Base-by-base conservation (phyloP, 345 rosid genomes). In the Raphanus raphanistrum region DNA sequence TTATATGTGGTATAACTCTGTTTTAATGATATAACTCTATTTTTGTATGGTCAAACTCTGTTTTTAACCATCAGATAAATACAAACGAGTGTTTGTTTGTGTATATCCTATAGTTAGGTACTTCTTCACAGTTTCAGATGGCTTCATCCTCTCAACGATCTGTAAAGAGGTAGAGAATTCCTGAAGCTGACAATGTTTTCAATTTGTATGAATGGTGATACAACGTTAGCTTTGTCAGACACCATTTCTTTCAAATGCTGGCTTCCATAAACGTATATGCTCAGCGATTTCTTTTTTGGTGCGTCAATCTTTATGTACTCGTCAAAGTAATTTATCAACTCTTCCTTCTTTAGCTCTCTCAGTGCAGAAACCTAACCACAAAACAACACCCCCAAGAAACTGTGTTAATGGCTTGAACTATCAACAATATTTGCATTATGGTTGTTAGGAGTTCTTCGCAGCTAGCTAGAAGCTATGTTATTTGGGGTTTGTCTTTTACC, bases 151-250 rank as follows among this genome's bases (percentile, higher is more conserved):
- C 86, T 89, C 76, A 89, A 83, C 31, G 98, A 90, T 21, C 88
- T 89, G 27, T 90, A 89, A 32, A 92, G 97, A 73, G 97, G 82
- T 27, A 64, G 92, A 15, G 97, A 89, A 65, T 91, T 90, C 82
- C 86, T 85, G 84, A 94, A 94, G 76, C 87, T 38, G 57, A 88
- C 84, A 67, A 92, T 82, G 54, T 92, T 90, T 26, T 86, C 83
- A 9, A 90, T 86, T 55, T 79, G 71, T 26, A 77, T 62, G 0
- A 76, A 60, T 65, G 83, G 70, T 5, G 86, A 79, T 28, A 28
- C 57, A 7, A 69, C 61, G 6, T 74, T 16, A 26, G 85, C 82
- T 61, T 71, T 85, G 57, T 89, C 92, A 2, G 74, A 72, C 12
- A 25, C 28, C 72, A 55, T 82, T 63, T 89, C 95, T 0, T 88